A percentile compares a stretch with the other conserved stretches of the same genome.
Conservation (phyloP, 169 alveolate species). For the Plasmodium sp. region DNA sequence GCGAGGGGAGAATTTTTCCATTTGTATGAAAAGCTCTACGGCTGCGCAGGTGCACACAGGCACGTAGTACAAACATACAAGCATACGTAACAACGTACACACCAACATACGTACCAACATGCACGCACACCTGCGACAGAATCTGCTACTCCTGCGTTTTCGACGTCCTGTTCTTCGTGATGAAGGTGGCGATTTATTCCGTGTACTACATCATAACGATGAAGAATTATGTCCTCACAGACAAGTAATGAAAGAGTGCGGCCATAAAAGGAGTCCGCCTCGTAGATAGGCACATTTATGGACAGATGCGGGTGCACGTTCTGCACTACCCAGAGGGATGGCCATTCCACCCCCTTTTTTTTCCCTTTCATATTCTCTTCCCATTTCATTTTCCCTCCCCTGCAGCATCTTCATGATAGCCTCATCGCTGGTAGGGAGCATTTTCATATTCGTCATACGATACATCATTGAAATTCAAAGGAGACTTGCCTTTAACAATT, state of each 20-base stretch:
- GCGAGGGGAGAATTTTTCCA: background rate
- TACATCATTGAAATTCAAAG: conserved; percentile 73
- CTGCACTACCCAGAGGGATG: background rate
- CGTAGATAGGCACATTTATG: background rate
- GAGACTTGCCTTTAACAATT: conserved; percentile 64
- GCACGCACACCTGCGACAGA: background rate
- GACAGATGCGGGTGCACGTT: background rate
- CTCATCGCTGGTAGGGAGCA: conserved; percentile 59
- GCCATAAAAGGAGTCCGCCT: background rate
- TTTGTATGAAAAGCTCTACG: background rate
- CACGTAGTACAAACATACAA: background rate
- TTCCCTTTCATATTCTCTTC: background rate
- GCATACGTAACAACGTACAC: no score
- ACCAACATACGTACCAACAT: background rate
- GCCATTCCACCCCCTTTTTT: background rate
- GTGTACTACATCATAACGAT: conserved; percentile 55
- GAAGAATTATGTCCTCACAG: conserved; percentile 66
- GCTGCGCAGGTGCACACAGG: background rate
- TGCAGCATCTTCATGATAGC: conserved; percentile 67
- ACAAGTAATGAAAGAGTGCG: conserved; percentile 42
- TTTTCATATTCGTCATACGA: conserved; percentile 55
- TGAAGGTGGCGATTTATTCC: conserved; percentile 62
- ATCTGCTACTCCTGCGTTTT: conserved; percentile 53
- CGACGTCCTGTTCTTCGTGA: conserved; percentile 39
- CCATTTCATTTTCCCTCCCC: background rate